These are phyloP conservation scores for Alternaria viburni DNA, from an alignment of 2,329 filamentous ascomycete genomes.

Conservation along the genomic window DNA sequence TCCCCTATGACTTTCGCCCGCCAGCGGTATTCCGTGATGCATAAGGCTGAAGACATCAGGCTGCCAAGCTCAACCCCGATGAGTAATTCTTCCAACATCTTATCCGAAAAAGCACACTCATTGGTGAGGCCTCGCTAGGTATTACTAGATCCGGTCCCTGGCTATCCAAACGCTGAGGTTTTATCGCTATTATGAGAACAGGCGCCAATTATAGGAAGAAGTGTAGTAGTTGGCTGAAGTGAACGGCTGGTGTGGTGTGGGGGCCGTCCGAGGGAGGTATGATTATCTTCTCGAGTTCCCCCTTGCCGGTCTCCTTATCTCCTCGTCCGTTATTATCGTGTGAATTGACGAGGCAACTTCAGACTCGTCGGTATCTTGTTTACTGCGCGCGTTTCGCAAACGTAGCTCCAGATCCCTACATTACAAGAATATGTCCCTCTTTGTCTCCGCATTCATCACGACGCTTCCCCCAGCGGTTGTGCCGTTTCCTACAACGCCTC, in stretches of 20 bases:
- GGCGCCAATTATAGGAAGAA: neutral
- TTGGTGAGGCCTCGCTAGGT: neutral
- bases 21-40: neutral
- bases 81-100: neutral
- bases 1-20: neutral
- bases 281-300: accelerated
- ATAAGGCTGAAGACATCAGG: neutral
- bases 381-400: neutral
- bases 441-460: neutral
- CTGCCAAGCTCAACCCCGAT: neutral
- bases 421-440: neutral
- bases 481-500: neutral
- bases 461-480: neutral
- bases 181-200: neutral
- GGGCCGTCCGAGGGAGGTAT: neutral
- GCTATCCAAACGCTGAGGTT: neutral
- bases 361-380: neutral
- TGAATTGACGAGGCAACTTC: neutral
- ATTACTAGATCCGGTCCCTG: neutral
- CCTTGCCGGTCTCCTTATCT: neutral
- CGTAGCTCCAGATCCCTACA: neutral
- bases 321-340: neutral
- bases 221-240: neutral
- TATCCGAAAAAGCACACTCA: neutral
- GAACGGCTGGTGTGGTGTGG: neutral